Evolutionary conservation across 2,329 filamentous ascomycete species (phyloP).

Genomic region (Salinomyces thailandicus): DNA sequence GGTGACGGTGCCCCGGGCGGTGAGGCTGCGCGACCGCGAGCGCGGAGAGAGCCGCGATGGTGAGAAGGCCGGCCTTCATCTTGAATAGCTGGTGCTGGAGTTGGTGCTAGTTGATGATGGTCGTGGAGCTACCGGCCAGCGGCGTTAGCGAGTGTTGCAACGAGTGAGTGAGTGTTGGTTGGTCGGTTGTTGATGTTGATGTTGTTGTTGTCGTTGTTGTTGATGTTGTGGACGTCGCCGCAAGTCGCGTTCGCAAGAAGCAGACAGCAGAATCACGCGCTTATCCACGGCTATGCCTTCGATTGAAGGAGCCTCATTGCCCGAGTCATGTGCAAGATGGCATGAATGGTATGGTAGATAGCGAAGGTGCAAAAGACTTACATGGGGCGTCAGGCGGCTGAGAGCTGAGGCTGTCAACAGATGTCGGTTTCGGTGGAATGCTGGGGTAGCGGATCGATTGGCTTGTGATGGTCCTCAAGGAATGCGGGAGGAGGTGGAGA

Average conservation of each 20-base stretch:
- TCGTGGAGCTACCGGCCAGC: constrained; percentile 5
- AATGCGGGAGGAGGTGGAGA: constrained; percentile 9
- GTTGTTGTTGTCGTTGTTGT: not conserved
- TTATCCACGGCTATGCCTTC: not conserved
- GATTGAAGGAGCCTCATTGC: constrained; percentile 1
- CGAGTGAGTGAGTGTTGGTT: constrained; percentile 1
- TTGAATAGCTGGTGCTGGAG: constrained; percentile 4
- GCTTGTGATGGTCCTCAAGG: constrained; percentile 7
- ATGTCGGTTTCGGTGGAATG: constrained; percentile 11
- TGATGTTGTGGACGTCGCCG: too few species aligned
- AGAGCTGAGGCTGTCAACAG: constrained; percentile 4
- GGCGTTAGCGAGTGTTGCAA: constrained; percentile 6
- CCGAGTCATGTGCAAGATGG: constrained; percentile 1
- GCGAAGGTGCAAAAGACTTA: not conserved
- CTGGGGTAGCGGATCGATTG: constrained; percentile 7
- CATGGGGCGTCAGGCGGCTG: constrained; percentile 1
- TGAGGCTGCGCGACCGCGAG: constrained; percentile 16
- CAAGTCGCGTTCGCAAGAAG: not conserved
- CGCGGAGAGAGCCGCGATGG: constrained; percentile 16
- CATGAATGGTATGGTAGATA: not conserved
- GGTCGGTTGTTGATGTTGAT: not conserved
- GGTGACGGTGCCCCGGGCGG: constrained; percentile 25
- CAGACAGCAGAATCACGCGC: not conserved
- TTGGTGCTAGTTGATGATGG: not conserved
- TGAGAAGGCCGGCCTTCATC: constrained; percentile 24